Base-by-base conservation (phyloP, 345 rosid species). In the Pistacia atlantica region DNA sequence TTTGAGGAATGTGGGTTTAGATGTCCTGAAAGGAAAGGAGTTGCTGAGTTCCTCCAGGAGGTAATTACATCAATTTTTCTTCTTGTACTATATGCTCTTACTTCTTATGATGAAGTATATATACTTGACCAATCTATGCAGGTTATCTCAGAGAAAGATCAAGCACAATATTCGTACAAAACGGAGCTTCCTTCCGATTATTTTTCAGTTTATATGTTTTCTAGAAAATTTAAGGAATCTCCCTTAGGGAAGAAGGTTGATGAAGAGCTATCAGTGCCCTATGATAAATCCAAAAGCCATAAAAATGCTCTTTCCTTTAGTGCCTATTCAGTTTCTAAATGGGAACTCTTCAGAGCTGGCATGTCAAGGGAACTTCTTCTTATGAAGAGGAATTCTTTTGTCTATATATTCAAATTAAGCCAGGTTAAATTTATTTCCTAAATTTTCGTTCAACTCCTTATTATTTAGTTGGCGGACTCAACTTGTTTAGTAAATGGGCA, bases 1-100 rank as follows among this genome's bases (percentile, higher is more conserved):
- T 91, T 89, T 33, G 87, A 87, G 83, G 82, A 73, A n/a, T 88
- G 88, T 67, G 93, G 96, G 14, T 91, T 91, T 60, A 86, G 62
- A 65, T 86, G 93, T 65, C 92, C 93, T 22, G 77, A 82, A 68
- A 87, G 92, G 73, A 91, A 89, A 86, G 92, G 85, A 5, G 88
- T 87, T 4, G 88, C 89, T 0, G 92, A 91, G 72, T 91, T 88
- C 61, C 61, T 57, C 10, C 61, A 57, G 61, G 61, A 57, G 61
- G 61, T 57, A 57, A 57, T 5, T 57, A 2, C n/a, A 4, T 18
- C 4, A 18, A 16, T 0, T 8, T 5, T 4, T 2, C 3, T 17
- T 8, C 16, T 56, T 57, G 22, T 20, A 4, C 20, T n/a, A 18
- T 20, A 9, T 57, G 25, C 28, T 57, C 61, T 18, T 57, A 57